Percentiles rank a stretch among this genome's conserved stretches.
These are phyloP conservation scores for Kalmanozyma brasiliensis DNA, from an alignment of 1,284 basidiomycete species.

Conservation along the genomic window DNA sequence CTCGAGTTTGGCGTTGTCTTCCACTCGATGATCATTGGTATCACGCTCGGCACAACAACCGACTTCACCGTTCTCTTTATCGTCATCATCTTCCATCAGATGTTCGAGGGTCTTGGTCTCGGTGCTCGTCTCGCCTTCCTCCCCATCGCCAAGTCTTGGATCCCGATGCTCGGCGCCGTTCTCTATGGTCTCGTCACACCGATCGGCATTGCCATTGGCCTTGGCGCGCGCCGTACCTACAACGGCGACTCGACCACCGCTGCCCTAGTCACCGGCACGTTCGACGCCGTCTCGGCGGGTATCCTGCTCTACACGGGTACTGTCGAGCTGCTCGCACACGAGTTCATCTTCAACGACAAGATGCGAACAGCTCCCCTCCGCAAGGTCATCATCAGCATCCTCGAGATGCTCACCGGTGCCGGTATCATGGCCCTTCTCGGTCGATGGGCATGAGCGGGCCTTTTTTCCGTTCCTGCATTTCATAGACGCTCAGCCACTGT, in stretches of 20 bases:
- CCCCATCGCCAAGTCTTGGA: slow-evolving; percentile 36
- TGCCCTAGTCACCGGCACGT: slow-evolving; percentile 63
- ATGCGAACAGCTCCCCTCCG: slow-evolving; percentile 65
- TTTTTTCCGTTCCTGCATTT: neutral
- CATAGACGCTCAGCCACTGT: neutral
- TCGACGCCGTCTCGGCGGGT: slow-evolving; percentile 64
- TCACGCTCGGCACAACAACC: slow-evolving; percentile 87
- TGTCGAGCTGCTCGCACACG: slow-evolving; percentile 65
- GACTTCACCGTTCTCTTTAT: slow-evolving; percentile 85
- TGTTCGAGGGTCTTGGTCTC: slow-evolving; percentile 67
- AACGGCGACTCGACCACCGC: slow-evolving; percentile 63
- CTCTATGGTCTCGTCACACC: slow-evolving; percentile 65
- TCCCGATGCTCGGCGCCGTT: slow-evolving; percentile 49
- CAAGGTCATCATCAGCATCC: slow-evolving; percentile 62
- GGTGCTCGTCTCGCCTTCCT: slow-evolving; percentile 61
- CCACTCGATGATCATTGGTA: slow-evolving; percentile 85
- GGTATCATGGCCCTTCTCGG: slow-evolving; percentile 70
- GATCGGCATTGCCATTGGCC: slow-evolving; percentile 65
- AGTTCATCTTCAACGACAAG: slow-evolving; percentile 68
- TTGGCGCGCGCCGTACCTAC: slow-evolving; percentile 63
- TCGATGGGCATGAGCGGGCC: slow-evolving; percentile 59
- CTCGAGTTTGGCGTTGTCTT: slow-evolving; percentile 91
- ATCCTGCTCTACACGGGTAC: slow-evolving; percentile 67
- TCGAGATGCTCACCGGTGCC: slow-evolving; percentile 68
- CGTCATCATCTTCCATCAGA: slow-evolving; percentile 78